These are phyloP conservation scores for Sarocladiaceae sp. DNA, from an alignment of 2,329 filamentous ascomycete species.

Conservation along the genomic window DNA sequence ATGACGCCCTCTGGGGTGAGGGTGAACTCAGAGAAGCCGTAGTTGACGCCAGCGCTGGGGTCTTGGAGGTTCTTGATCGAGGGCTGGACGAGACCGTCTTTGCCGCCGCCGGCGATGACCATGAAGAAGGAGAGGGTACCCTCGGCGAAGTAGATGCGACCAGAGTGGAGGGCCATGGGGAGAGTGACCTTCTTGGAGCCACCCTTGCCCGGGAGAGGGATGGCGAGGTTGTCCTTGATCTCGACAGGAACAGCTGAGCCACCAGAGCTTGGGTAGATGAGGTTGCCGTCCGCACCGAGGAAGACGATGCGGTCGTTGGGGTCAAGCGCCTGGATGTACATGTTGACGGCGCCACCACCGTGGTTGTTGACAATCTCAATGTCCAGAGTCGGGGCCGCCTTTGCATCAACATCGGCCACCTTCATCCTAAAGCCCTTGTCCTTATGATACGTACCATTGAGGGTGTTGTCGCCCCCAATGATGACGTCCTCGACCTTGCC, in stretches of 20 bases:
- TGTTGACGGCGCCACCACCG: constrained; percentile 29
- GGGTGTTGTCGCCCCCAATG: constrained; percentile 30
- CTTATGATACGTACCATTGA: constrained; percentile 29
- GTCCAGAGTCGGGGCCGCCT: constrained; percentile 7
- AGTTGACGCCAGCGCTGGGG: constrained; percentile 36
- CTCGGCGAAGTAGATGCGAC: constrained; percentile 39
- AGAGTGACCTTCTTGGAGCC: constrained; percentile 31
- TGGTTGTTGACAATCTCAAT: constrained; percentile 38
- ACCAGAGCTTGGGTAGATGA: constrained; percentile 35
- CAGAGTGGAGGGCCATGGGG: constrained; percentile 33
- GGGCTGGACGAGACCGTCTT: constrained; percentile 40
- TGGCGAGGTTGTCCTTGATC: constrained; percentile 34
- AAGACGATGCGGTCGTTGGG: constrained; percentile 33
- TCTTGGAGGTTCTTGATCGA: constrained; percentile 37
- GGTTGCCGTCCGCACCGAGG: constrained; percentile 30
- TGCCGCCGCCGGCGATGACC: constrained; percentile 21
- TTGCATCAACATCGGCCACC: not conserved
- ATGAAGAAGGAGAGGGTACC: constrained; percentile 36
- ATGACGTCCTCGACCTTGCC: constrained; percentile 25
- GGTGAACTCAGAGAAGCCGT: constrained; percentile 45
- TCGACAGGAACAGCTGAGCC: constrained; percentile 27
- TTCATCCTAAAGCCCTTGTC: constrained; percentile 10
- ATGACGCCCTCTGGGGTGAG: constrained; percentile 31
- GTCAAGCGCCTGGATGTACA: constrained; percentile 41
- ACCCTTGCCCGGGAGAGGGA: constrained; percentile 32